phyloP scores from a whole-genome alignment of 2,329 filamentous ascomycete species.

The Rhinocladiella similis region DNA sequence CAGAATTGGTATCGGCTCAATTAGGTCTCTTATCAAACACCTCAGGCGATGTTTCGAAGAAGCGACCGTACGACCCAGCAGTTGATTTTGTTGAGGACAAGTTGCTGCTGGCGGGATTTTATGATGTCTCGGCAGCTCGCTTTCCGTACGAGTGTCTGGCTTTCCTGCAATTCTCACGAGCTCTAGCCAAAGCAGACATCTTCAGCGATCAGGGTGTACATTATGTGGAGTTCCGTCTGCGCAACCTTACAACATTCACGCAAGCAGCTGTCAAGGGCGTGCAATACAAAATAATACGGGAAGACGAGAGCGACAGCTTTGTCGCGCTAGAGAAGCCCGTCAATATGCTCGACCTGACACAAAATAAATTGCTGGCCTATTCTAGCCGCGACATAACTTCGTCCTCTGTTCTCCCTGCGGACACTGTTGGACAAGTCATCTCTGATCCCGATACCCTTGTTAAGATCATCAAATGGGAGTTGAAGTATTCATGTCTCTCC shows the following conservation, averaged over 20 bases:
- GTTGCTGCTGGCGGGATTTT: constrained; percentile 57
- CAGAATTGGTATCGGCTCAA: constrained; percentile 67
- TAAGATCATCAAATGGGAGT: constrained; percentile 71
- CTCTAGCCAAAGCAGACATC: constrained; percentile 54
- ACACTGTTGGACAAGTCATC: constrained; percentile 60
- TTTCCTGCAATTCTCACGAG: constrained; percentile 71
- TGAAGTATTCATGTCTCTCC: constrained; percentile 75
- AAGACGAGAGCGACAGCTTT: constrained; percentile 81
- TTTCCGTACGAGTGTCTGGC: constrained; percentile 85
- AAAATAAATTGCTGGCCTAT: constrained; percentile 29
- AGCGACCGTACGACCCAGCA: constrained; percentile 28
- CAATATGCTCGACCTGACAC: constrained; percentile 43
- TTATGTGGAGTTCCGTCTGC: constrained; percentile 63
- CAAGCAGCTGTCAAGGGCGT: constrained; percentile 73
- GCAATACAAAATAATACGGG: constrained; percentile 73
- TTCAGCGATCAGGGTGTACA: constrained; percentile 50
- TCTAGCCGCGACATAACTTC: constrained; percentile 27
- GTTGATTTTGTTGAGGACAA: constrained; percentile 58
- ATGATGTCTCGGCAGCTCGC: constrained; percentile 69
- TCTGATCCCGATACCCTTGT: constrained; percentile 77
- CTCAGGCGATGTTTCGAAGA: constrained; percentile 4
- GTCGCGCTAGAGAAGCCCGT: constrained; percentile 66
- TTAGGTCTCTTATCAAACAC: constrained; percentile 62
- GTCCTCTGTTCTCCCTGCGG: constrained; percentile 24
- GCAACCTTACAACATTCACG: constrained; percentile 72